phyloP scores from a whole-genome alignment of 2,329 filamentous ascomycete species.

The Apiospora arundinis region DNA sequence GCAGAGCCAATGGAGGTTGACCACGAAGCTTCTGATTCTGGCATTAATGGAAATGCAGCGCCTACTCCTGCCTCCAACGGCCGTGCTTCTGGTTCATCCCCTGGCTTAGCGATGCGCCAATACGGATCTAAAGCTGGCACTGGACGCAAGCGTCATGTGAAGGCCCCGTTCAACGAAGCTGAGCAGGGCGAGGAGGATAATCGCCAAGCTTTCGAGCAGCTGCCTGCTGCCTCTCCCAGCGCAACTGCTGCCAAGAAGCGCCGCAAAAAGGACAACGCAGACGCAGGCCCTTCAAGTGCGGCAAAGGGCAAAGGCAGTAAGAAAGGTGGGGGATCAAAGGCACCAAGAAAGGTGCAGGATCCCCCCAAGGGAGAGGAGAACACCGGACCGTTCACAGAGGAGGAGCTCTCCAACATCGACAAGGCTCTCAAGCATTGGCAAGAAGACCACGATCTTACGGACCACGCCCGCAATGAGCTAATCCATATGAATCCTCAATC shows the following conservation, averaged over 20 bases:
- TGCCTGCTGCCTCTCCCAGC: conserved; percentile 30
- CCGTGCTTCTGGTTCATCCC: not conserved
- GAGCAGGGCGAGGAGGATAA: conserved; percentile 22
- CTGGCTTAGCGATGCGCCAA: conserved; percentile 16
- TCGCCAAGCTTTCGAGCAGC: conserved; percentile 22
- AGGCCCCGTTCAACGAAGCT: conserved; percentile 34
- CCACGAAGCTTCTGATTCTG: not conserved
- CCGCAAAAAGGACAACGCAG: conserved; percentile 20
- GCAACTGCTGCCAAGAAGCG: conserved; percentile 25
- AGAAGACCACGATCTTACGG: conserved; percentile 48
- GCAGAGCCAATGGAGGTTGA: conserved; percentile 5
- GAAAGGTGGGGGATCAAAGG: not conserved
- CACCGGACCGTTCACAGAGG: conserved; percentile 50
- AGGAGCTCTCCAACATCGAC: conserved; percentile 50
- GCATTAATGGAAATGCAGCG: not conserved
- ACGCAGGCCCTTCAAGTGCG: not conserved
- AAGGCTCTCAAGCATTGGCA: conserved; percentile 52
- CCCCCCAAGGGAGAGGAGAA: conserved; percentile 24
- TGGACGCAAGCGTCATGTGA: conserved; percentile 35
- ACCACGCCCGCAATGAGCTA: conserved; percentile 55
- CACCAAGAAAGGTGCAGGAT: conserved; percentile 20
- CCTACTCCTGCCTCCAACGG: conserved; percentile 24
- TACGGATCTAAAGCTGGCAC: conserved; percentile 30
- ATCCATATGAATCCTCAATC: conserved; percentile 40
- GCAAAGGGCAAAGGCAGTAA: not conserved